These are phyloP conservation scores for Myxozyma sirexii DNA, from an alignment of 805 yeast genomes.

Conservation along the genomic window DNA sequence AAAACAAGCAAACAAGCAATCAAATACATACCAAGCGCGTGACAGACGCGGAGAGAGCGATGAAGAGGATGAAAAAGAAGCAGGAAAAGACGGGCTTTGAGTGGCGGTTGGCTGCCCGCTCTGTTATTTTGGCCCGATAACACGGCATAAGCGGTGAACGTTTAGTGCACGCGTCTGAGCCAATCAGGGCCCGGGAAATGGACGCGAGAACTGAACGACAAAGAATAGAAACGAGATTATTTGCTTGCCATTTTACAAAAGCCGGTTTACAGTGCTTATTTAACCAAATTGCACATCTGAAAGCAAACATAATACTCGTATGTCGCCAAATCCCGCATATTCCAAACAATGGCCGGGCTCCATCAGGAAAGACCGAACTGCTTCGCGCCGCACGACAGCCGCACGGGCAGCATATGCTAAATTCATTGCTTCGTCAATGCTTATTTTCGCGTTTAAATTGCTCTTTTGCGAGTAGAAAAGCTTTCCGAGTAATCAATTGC, in stretches of 20 bases:
- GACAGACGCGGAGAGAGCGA: background rate
- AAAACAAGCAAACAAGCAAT: background rate
- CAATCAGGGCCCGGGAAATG: background rate
- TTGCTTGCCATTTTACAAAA: too few relatives aligned
- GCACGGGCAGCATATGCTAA: background rate
- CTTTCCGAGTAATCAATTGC: too few relatives aligned
- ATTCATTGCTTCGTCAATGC: background rate
- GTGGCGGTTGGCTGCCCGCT: background rate
- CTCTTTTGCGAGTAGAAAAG: background rate
- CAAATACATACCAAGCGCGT: conserved; percentile 5
- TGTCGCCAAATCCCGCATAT: too few relatives aligned
- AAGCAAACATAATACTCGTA: too few relatives aligned
- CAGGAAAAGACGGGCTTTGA: conserved; percentile 1
- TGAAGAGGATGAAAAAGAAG: background rate
- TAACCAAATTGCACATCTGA: too few relatives aligned
- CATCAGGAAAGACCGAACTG: too few relatives aligned
- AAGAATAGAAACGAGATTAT: too few relatives aligned
- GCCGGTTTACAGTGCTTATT: too few relatives aligned
- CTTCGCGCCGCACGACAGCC: conserved; percentile 4
- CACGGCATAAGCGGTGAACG: background rate
- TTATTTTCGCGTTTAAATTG: background rate
- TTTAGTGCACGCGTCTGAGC: conserved; percentile 1
- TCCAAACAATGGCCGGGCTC: too few relatives aligned
- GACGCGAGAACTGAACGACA: background rate
- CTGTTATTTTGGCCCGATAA: background rate